Evolutionary conservation across 495 filamentous ascomycete genomes (phyloP).

Genomic region (Melanomma pulvis-pyrius): DNA sequence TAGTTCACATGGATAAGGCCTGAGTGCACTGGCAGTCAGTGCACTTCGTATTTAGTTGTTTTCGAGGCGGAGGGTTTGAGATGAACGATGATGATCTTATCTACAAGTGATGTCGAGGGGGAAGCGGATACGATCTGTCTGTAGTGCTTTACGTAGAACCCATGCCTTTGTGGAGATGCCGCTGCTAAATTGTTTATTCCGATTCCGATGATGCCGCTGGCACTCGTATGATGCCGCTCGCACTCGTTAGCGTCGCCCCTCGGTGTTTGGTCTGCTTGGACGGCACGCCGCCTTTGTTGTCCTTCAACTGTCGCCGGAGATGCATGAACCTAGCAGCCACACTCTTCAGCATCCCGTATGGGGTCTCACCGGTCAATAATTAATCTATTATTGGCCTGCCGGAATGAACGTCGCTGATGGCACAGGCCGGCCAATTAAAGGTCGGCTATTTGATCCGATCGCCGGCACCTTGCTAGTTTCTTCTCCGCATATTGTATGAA

Average conservation of each 20-base stretch:
- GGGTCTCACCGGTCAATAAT: neutral
- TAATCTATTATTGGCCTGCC: neutral
- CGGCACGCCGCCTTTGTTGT: neutral
- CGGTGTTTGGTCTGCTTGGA: neutral
- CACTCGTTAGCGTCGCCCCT: neutral
- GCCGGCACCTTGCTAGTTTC: neutral
- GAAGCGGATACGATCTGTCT: neutral
- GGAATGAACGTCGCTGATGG: neutral
- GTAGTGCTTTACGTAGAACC: too few species aligned
- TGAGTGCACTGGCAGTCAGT: too few species aligned
- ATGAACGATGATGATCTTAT: too few species aligned
- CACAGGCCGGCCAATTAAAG: neutral
- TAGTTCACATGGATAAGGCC: too few species aligned
- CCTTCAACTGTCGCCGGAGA: neutral
- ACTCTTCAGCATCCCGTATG: neutral
- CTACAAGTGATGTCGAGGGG: neutral
- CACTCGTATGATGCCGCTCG: neutral
- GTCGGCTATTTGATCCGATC: neutral
- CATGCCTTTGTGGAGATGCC: neutral
- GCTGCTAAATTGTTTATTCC: neutral
- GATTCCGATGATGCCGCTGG: neutral
- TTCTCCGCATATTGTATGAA: slow-evolving; percentile 3
- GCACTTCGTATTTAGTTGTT: too few species aligned
- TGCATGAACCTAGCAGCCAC: neutral
- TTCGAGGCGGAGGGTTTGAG: too few species aligned